Evolutionary conservation across 768 basidiomycete genomes (phyloP), one percentile per base, ranked within the genome.

Genomic region (Tephrocybe sp.): DNA sequence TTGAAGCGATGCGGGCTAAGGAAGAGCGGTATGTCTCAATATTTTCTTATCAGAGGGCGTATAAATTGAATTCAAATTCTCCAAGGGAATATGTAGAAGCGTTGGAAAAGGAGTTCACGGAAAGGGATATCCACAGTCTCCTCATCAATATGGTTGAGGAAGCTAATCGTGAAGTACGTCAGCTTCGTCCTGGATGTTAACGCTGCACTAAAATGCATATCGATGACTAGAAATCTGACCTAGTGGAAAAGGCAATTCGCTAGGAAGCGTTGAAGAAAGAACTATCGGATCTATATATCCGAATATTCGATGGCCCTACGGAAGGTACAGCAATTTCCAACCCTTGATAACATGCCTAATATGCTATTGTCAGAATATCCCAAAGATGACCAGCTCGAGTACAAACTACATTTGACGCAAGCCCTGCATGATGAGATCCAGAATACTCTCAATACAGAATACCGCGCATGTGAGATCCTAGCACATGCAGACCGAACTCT

Each of bases 11-110:
- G 60, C 70, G 66, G 43, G 69, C 63, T 31, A 75, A 77, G 50
- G 77, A 76, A 55, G 77, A 78, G 56, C 58, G 68, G 77, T 77
- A 51, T 21, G 66, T 57, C 31, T 18, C 32, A 39, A 32, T 6
- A 18, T 47, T 13, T n/a, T 15, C 9, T 22, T n/a, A n/a, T n/a
- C n/a, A n/a, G n/a, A n/a, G n/a, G n/a, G n/a, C 13, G 7, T n/a
- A 13, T 16, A 22, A n/a, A n/a, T n/a, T 3, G 13, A 35, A 35
- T 19, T 19, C 13, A n/a, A n/a, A n/a, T n/a, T 25, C 25, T 38
- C 32, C 13, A 46, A 78, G 77, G 42, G 74, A 76, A 53, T 78
- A 74, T 50, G 66, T 76, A 2, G 75, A 74, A 47, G 75, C 75
- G 1, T 51, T 78, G 49, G 70, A 76, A 48, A 60, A 64, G 9